A percentile compares a stretch with the other conserved stretches of the same genome.
Evolutionary conservation across 176 grass and related monocot species (phyloP).

Genomic region (Eragrostis curvula): DNA sequence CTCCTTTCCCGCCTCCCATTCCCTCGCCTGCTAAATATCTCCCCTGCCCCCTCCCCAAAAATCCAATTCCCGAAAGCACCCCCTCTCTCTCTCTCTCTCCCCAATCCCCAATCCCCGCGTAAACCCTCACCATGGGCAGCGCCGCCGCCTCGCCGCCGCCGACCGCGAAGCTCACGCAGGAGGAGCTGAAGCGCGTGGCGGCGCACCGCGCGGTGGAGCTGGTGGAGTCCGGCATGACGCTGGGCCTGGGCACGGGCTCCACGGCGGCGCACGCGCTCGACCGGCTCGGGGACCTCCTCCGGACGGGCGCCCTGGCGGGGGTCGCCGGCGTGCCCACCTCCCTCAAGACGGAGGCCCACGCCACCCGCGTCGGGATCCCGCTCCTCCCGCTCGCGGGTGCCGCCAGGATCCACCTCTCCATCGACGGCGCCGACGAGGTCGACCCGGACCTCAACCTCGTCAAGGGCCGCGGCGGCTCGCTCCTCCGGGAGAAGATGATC

Average conservation of each 20-base stretch:
- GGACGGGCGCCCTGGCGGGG: conserved; percentile 7
- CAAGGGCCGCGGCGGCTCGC: conserved; percentile 79
- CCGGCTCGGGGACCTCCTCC: conserved; percentile 58
- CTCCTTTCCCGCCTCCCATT: conserved; percentile 36
- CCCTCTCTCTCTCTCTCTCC: background rate
- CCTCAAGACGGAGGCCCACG: conserved; percentile 60
- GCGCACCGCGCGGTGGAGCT: conserved; percentile 61
- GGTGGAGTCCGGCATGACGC: conserved; percentile 53
- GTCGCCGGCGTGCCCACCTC: conserved; percentile 71
- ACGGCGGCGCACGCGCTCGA: conserved; percentile 74
- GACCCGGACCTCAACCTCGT: conserved; percentile 79
- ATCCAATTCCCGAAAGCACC: background rate
- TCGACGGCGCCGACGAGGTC: conserved; percentile 83
- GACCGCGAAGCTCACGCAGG: conserved; percentile 40
- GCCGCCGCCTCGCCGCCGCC: conserved; percentile 47
- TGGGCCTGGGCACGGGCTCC: conserved; percentile 82
- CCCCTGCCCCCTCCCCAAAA: background rate
- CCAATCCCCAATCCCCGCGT: too few relatives aligned
- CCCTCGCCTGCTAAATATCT: background rate
- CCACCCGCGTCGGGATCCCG: conserved; percentile 52
- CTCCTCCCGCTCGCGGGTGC: conserved; percentile 43
- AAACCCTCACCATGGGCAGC: conserved; percentile 52
- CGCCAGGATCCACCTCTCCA: conserved; percentile 56
- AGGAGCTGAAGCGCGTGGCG: conserved; percentile 70
- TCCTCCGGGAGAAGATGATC: conserved; percentile 85